Evolutionary conservation across 2,329 filamentous ascomycete genomes (phyloP).

Genomic region (Sporothrix euskadiensis): DNA sequence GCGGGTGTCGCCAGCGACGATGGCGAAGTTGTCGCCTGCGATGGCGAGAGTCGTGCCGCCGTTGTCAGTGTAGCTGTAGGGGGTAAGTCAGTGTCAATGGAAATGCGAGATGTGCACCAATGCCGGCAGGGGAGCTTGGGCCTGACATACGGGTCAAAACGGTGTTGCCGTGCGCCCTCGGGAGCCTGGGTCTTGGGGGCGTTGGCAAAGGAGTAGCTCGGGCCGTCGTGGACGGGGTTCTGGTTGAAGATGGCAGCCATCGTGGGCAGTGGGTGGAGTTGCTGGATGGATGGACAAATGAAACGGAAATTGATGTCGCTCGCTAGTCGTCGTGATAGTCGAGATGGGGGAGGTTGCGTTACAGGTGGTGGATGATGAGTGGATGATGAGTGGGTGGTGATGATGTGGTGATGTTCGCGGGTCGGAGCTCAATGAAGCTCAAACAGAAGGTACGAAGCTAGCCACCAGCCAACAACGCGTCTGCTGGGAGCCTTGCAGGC

Average conservation of each 20-base stretch:
- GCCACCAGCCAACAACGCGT: constrained; percentile 28
- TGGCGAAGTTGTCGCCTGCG: constrained; percentile 88
- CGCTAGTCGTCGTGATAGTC: not conserved
- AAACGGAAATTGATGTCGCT: not conserved
- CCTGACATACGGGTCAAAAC: constrained; percentile 81
- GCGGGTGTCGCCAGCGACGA: constrained; percentile 95
- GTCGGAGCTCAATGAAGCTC: constrained; percentile 19
- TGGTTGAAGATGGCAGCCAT: constrained; percentile 71
- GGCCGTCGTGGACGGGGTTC: constrained; percentile 67
- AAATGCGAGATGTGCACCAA: not conserved
- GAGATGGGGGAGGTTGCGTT: not conserved
- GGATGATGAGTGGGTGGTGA: not conserved
- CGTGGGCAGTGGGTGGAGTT: constrained; percentile 33
- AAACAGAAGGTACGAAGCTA: not conserved
- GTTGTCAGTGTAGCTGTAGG: constrained; percentile 89
- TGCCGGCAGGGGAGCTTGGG: not conserved
- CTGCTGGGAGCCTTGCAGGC: constrained; percentile 26
- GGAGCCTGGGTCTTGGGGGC: constrained; percentile 55
- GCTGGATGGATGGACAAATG: not conserved
- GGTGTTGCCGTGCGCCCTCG: constrained; percentile 66
- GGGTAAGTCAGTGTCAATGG: not conserved
- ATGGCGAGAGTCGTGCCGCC: constrained; percentile 96
- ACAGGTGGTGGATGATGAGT: not conserved
- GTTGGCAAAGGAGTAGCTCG: constrained; percentile 69
- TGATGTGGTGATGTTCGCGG: constrained; percentile 1